phyloP scores from a whole-genome alignment of 108 stramenopile species.

The Skeletonema potamos region DNA sequence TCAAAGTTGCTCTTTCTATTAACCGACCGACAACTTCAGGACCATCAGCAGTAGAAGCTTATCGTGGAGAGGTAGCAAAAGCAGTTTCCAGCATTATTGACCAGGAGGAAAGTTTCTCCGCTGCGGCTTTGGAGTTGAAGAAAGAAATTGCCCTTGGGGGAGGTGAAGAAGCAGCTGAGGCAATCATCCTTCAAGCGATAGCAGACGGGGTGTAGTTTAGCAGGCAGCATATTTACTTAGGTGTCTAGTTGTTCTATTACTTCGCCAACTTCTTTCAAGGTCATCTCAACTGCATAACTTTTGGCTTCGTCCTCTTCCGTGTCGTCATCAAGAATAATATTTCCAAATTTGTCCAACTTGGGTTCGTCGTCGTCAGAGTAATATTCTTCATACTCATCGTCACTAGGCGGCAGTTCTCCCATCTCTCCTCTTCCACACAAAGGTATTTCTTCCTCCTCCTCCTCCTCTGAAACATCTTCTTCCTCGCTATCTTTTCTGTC shows the following conservation, averaged over 20 bases:
- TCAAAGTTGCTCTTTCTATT: conserved; percentile 9
- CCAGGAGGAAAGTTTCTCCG: conserved; percentile 2
- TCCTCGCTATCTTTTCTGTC: conserved; percentile 30
- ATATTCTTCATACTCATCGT: conserved; percentile 55
- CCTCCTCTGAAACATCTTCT: conserved; percentile 24
- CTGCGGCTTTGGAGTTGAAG: conserved; percentile 20
- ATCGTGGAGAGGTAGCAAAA: neutral
- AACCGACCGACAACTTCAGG: conserved; percentile 11
- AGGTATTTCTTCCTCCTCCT: conserved; percentile 28
- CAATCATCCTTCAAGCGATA: conserved; percentile 17
- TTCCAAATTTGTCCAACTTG: neutral
- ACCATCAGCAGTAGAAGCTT: neutral
- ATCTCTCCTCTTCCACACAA: conserved; percentile 38
- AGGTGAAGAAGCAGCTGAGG: conserved; percentile 22
- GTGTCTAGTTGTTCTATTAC: neutral
- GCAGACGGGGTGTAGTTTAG: conserved; percentile 7
- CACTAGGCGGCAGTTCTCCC: conserved; percentile 57
- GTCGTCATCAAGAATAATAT: neutral
- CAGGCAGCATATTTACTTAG: neutral
- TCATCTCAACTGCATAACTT: neutral
- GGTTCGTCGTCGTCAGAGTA: conserved; percentile 27
- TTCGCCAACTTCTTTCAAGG: neutral
- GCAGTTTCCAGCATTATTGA: conserved; percentile 1
- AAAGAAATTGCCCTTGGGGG: conserved; percentile 6
- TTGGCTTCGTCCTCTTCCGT: neutral